Evolutionary conservation across 2,329 filamentous ascomycete genomes (phyloP).

Genomic region (Ceratocystis alfenasii): DNA sequence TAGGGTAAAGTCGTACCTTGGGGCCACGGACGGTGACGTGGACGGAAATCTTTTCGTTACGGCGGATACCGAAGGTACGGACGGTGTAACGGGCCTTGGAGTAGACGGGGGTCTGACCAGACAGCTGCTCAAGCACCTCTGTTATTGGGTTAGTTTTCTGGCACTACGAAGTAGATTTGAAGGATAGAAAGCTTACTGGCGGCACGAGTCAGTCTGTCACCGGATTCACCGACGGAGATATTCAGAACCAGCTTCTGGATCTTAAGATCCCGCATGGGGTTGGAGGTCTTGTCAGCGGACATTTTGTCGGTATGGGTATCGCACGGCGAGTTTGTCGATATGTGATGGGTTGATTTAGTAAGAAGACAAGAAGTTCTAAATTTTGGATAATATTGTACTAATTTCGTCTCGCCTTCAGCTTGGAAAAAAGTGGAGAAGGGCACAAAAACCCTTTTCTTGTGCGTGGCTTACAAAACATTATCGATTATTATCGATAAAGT

Average conservation of each 20-base stretch:
- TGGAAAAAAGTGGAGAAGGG: conserved; percentile 21
- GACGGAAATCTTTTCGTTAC: conserved; percentile 99
- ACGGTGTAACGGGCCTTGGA: conserved; percentile 99
- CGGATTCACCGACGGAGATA: conserved; percentile 99
- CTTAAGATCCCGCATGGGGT: conserved; percentile 99
- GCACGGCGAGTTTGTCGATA: conserved; percentile 21
- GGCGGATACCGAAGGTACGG: conserved; percentile 99
- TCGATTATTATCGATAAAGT: conserved; percentile 14
- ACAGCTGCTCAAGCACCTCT: conserved; percentile 96
- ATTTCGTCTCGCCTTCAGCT: conserved; percentile 16
- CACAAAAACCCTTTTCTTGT: conserved; percentile 22
- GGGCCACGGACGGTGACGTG: conserved; percentile 99
- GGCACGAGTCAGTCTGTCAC: conserved; percentile 99
- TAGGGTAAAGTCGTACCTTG: conserved; percentile 37
- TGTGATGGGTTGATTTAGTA: conserved; percentile 27
- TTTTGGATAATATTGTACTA: neutral
- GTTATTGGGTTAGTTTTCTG: conserved; percentile 14
- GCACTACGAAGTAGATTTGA: neutral
- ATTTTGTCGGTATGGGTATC: conserved; percentile 27
- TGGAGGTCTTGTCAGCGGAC: conserved; percentile 71
- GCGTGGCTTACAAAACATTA: conserved; percentile 7
- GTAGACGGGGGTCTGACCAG: conserved; percentile 99
- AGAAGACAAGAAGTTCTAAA: conserved; percentile 22
- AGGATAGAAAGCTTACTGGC: conserved; percentile 41
- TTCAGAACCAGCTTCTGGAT: conserved; percentile 99